These are phyloP conservation scores for Ogataea populi-albae DNA, from an alignment of 805 yeast species.

Conservation along the genomic window DNA sequence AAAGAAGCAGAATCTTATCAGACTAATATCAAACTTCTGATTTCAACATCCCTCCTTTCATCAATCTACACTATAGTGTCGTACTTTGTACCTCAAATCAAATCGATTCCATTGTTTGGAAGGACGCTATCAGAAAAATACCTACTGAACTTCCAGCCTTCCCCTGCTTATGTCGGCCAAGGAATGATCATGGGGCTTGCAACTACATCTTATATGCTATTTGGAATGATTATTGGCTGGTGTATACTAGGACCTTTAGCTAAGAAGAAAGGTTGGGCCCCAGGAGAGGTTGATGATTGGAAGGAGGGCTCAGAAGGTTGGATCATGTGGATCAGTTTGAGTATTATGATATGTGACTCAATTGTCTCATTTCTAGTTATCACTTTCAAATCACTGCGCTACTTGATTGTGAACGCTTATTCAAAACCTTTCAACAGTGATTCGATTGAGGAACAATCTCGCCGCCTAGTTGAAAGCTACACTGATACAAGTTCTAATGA, in stretches of 20 bases:
- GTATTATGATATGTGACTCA: constrained; percentile 93
- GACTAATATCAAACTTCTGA: constrained; percentile 59
- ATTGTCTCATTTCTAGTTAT: constrained; percentile 73
- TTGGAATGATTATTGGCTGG: constrained; percentile 93
- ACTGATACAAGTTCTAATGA: constrained; percentile 21
- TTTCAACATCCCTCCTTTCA: constrained; percentile 62
- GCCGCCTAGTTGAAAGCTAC: constrained; percentile 9
- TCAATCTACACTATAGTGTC: constrained; percentile 69
- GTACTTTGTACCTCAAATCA: constrained; percentile 69
- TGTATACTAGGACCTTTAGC: constrained; percentile 83
- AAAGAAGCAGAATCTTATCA: constrained; percentile 37
- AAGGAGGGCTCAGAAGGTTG: constrained; percentile 93
- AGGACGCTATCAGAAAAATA: constrained; percentile 53
- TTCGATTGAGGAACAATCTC: constrained; percentile 6
- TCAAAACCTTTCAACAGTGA: too few species aligned
- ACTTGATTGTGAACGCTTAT: too few species aligned
- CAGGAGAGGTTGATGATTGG: constrained; percentile 90
- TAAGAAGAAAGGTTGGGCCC: constrained; percentile 74
- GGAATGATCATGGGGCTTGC: constrained; percentile 97
- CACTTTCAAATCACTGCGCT: constrained; percentile 40
- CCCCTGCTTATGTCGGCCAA: constrained; percentile 97
- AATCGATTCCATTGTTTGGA: constrained; percentile 77
- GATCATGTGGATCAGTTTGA: constrained; percentile 91
- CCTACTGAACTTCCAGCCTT: constrained; percentile 88
- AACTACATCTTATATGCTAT: constrained; percentile 85